These are phyloP conservation scores for Clarkia xantiana DNA, from an alignment of 345 rosid genomes.

Conservation along the genomic window DNA sequence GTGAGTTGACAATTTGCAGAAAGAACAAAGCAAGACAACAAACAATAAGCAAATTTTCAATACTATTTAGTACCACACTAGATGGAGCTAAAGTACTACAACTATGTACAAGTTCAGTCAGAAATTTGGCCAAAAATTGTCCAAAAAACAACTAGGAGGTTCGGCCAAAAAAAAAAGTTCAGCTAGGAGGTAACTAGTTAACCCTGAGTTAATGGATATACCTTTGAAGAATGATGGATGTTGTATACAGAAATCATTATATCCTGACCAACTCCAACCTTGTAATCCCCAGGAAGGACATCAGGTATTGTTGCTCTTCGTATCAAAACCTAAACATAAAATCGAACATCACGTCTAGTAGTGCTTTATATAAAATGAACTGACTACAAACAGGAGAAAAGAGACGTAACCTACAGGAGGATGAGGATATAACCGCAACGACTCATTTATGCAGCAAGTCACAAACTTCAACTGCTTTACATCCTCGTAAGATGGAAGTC, in stretches of 20 bases:
- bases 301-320: slow-evolving; percentile 86
- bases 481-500: slow-evolving; percentile 59
- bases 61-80: too few relatives aligned
- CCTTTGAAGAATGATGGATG: slow-evolving; percentile 79
- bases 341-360: background rate
- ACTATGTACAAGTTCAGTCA: too few relatives aligned
- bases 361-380: background rate
- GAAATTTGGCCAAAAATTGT: too few relatives aligned
- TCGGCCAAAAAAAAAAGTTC: too few relatives aligned
- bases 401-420: slow-evolving; percentile 67
- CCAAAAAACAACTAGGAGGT: too few relatives aligned
- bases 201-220: too few relatives aligned
- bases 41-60: too few relatives aligned
- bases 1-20: too few relatives aligned
- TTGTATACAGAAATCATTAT: slow-evolving; percentile 93
- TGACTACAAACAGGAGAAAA: slow-evolving; percentile 4
- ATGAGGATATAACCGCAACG: slow-evolving; percentile 88
- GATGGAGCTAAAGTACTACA: too few relatives aligned
- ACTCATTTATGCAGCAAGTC: slow-evolving; percentile 78
- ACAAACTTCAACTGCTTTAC: slow-evolving; percentile 66
- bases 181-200: too few relatives aligned
- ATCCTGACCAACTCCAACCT: slow-evolving; percentile 83
- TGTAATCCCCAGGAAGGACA: slow-evolving; percentile 78
- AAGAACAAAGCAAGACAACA: too few relatives aligned
- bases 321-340: slow-evolving; percentile 46